Conservation (phyloP, 2,329 filamentous ascomycete genomes). For the Raffaelea albimanens region DNA sequence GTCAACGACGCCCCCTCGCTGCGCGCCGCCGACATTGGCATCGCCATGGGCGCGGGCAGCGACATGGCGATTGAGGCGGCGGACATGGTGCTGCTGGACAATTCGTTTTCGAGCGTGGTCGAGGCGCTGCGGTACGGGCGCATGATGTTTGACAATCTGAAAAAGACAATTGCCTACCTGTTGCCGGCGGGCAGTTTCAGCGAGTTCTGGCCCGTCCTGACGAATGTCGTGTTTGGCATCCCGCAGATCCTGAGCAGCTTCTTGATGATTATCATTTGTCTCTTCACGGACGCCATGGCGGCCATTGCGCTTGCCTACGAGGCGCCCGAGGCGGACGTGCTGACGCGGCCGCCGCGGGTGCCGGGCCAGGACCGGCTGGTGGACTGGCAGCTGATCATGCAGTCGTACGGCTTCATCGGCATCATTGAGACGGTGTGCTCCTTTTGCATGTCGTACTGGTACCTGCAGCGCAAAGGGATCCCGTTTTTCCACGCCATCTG, state of each 20-base stretch:
- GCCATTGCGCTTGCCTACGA: constrained; percentile 70
- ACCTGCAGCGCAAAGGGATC: constrained; percentile 52
- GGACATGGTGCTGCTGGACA: constrained; percentile 69
- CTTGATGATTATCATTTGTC: constrained; percentile 62
- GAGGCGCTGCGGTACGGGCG: constrained; percentile 64
- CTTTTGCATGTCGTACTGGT: constrained; percentile 60
- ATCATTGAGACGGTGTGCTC: constrained; percentile 50
- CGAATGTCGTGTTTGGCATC: constrained; percentile 61
- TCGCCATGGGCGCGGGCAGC: constrained; percentile 70
- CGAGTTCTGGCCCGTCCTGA: constrained; percentile 69
- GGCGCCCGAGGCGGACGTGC: constrained; percentile 64
- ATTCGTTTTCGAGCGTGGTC: constrained; percentile 59
- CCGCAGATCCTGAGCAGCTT: constrained; percentile 66
- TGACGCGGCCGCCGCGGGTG: constrained; percentile 58
- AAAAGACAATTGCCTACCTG: constrained; percentile 68
- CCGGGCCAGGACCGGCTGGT: constrained; percentile 63
- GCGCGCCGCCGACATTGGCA: constrained; percentile 70
- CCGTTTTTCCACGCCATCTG: constrained; percentile 47
- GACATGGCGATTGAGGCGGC: constrained; percentile 77
- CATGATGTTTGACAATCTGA: constrained; percentile 71
- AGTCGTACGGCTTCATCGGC: constrained; percentile 64
- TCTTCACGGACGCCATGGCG: constrained; percentile 68
- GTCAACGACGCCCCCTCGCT: constrained; percentile 81
- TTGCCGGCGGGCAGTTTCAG: constrained; percentile 65
- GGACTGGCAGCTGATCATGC: constrained; percentile 61